Conservation (phyloP, 108 stramenopile species). For the Craspedostauros australis region DNA sequence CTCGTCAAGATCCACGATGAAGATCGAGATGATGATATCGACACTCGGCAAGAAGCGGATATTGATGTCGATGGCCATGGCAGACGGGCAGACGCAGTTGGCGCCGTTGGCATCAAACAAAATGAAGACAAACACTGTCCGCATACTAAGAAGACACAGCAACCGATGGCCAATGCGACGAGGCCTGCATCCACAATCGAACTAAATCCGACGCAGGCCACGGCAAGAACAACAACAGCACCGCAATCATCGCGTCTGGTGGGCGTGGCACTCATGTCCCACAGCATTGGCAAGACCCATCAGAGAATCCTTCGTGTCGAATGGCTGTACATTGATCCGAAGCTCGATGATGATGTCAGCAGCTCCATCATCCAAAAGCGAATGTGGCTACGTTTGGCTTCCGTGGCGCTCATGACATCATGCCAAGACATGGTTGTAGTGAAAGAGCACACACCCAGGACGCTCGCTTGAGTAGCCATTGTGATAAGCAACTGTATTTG, state of each 20-base stretch:
- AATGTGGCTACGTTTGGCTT: constrained; percentile 28
- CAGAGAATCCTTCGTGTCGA: constrained; percentile 20
- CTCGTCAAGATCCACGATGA: constrained; percentile 21
- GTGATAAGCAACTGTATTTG: too few relatives aligned
- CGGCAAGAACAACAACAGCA: background rate
- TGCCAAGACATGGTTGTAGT: constrained; percentile 16
- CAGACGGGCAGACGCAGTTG: background rate
- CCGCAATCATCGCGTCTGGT: constrained; percentile 12
- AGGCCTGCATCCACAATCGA: too few relatives aligned
- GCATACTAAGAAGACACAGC: background rate
- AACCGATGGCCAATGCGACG: too few relatives aligned
- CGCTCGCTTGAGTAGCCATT: too few relatives aligned
- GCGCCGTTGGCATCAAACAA: background rate
- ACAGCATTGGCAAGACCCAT: constrained; percentile 8
- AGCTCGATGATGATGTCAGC: background rate
- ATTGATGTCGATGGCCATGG: background rate
- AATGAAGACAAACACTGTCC: background rate
- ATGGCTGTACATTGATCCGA: constrained; percentile 32
- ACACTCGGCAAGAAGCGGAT: too few relatives aligned
- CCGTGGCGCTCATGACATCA: constrained; percentile 23
- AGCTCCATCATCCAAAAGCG: constrained; percentile 13
- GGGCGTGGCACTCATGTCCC: constrained; percentile 21
- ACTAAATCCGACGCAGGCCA: too few relatives aligned
- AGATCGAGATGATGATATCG: background rate
- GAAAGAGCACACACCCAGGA: too few relatives aligned